phyloP scores from a whole-genome alignment of 306 rosid genomes.

The Cucumis sativus region DNA sequence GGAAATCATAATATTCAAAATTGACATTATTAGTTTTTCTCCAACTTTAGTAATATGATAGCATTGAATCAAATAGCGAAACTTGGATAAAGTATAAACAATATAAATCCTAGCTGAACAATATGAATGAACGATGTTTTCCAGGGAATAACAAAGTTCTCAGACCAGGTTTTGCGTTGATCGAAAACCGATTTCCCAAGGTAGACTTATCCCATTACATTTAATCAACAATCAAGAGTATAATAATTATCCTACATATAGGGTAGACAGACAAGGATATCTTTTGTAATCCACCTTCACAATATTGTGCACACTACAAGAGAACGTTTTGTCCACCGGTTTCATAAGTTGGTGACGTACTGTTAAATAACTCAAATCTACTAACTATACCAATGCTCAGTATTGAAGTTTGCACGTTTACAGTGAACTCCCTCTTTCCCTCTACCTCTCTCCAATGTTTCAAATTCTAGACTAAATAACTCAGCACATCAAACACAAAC shows the following conservation, averaged over 20 bases:
- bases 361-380: too few relatives aligned
- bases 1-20: conserved; percentile 4
- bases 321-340: background rate
- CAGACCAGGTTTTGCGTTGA: background rate
- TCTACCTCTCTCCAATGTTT: too few relatives aligned
- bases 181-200: background rate
- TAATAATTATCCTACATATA: background rate
- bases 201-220: background rate
- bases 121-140: background rate
- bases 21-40: background rate
- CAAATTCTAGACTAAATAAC: too few relatives aligned
- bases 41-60: background rate
- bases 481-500: too few relatives aligned
- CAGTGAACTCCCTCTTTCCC: too few relatives aligned
- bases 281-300: background rate
- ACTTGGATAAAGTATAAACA: background rate
- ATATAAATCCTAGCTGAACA: background rate
- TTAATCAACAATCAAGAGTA: background rate
- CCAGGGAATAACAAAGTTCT: background rate
- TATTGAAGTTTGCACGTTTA: too few relatives aligned
- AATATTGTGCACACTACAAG: background rate
- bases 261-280: background rate
- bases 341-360: too few relatives aligned
- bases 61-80: background rate
- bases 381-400: too few relatives aligned